A percentile compares a stretch with the other conserved stretches of the same genome.
Conservation (phyloP, 129 eudicot species). For the Pulicaria dysenterica region DNA sequence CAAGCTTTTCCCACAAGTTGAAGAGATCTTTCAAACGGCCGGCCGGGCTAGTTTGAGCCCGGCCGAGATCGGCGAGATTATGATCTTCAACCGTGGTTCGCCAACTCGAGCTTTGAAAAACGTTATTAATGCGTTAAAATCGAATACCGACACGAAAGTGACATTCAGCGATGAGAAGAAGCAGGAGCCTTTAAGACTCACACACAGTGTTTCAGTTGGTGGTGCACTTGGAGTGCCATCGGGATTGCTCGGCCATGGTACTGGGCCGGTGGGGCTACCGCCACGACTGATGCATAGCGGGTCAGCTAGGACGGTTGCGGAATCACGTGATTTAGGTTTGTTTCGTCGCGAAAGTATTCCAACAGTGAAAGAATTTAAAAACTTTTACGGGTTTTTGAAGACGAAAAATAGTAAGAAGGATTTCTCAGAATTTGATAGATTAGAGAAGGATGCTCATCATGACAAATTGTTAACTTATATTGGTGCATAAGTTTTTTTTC, state of each 20-base stretch:
- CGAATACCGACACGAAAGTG: conserved; percentile 30
- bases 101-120: conserved; percentile 76
- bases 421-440: conserved; percentile 37
- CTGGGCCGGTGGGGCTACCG: conserved; percentile 19
- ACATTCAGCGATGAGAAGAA: not conserved
- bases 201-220: conserved; percentile 44
- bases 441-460: conserved; percentile 42
- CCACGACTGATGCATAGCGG: conserved; percentile 41
- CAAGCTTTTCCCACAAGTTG: conserved; percentile 87
- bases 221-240: conserved; percentile 41
- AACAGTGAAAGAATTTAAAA: conserved; percentile 49
- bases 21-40: conserved; percentile 72
- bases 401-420: conserved; percentile 48
- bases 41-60: conserved; percentile 65
- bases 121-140: conserved; percentile 59
- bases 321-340: conserved; percentile 38
- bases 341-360: conserved; percentile 44
- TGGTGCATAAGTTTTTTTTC: conserved; percentile 7
- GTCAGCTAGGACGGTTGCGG: conserved; percentile 47
- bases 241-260: conserved; percentile 34
- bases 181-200: conserved; percentile 22
- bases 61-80: conserved; percentile 88
- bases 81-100: conserved; percentile 79
- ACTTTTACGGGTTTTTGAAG: conserved; percentile 52
- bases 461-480: conserved; percentile 23